These are phyloP conservation scores for Sanghuangporus sanghuang DNA, from an alignment of 1,284 basidiomycete species.

Conservation along the genomic window DNA sequence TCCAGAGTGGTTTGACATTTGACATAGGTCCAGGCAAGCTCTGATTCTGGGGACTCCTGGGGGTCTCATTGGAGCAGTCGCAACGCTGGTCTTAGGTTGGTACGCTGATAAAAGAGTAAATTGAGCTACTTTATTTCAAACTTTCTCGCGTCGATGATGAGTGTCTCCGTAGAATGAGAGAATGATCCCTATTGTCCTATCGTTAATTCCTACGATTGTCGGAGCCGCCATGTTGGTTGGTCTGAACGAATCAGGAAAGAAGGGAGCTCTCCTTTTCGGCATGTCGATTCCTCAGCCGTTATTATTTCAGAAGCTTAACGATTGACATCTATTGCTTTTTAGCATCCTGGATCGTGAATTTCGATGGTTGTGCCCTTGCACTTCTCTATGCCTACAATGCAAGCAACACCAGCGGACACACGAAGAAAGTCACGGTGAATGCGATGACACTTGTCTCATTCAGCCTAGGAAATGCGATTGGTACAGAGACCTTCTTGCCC, in stretches of 20 bases:
- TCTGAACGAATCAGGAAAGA: constrained; percentile 42
- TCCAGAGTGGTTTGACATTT: background rate
- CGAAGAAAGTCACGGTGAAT: constrained; percentile 64
- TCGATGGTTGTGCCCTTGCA: constrained; percentile 56
- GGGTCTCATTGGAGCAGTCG: constrained; percentile 45
- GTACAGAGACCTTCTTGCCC: constrained; percentile 57
- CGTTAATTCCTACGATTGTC: constrained; percentile 56
- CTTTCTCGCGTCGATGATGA: background rate
- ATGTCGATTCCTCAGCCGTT: background rate
- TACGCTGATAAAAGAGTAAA: constrained; percentile 57
- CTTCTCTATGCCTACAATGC: constrained; percentile 65
- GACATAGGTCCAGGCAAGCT: constrained; percentile 49
- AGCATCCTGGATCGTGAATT: constrained; percentile 52
- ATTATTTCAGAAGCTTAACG: background rate
- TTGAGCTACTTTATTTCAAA: background rate
- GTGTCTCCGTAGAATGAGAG: constrained; percentile 41
- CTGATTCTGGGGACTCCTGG: constrained; percentile 57
- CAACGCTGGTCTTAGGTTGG: constrained; percentile 52
- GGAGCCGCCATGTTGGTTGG: constrained; percentile 58
- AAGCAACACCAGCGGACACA: constrained; percentile 61
- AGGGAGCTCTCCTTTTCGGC: constrained; percentile 56
- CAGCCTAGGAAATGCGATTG: constrained; percentile 54
- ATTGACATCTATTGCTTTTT: background rate
- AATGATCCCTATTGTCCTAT: constrained; percentile 59
- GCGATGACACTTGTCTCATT: constrained; percentile 56